A percentile compares a stretch with the other conserved stretches of the same genome.
These are phyloP conservation scores for Epichloe amarillans DNA, from an alignment of 2,329 filamentous ascomycete genomes.

Conservation along the genomic window DNA sequence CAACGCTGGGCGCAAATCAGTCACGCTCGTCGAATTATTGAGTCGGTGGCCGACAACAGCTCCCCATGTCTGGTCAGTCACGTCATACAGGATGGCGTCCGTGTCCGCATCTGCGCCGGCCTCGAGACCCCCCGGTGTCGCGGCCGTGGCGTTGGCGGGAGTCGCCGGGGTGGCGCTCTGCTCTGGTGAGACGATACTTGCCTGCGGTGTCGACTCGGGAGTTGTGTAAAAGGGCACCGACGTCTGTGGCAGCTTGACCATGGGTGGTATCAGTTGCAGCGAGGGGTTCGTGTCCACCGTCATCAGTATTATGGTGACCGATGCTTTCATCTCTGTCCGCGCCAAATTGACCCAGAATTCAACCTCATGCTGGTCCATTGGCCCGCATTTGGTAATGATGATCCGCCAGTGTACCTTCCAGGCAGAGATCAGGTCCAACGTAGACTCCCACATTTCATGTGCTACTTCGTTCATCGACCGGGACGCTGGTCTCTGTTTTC, in stretches of 20 bases:
- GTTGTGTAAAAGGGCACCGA: constrained; percentile 40
- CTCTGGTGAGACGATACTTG: constrained; percentile 46
- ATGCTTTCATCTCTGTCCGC: constrained; percentile 36
- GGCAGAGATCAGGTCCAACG: constrained; percentile 55
- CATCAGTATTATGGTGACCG: constrained; percentile 44
- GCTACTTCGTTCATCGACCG: constrained; percentile 49
- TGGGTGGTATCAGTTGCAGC: constrained; percentile 47
- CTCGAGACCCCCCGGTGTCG: constrained; percentile 32
- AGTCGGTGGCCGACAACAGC: constrained; percentile 55
- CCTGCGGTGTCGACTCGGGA: constrained; percentile 54
- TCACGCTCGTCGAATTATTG: constrained; percentile 42
- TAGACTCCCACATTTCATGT: constrained; percentile 66
- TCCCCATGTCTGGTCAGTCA: constrained; percentile 65
- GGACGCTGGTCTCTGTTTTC: constrained; percentile 38
- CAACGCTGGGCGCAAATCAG: constrained; percentile 43
- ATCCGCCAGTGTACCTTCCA: constrained; percentile 67
- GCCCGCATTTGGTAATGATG: constrained; percentile 57
- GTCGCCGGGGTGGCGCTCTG: constrained; percentile 38
- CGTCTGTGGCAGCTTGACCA: constrained; percentile 32
- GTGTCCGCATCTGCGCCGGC: constrained; percentile 26
- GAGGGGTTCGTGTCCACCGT: constrained; percentile 53
- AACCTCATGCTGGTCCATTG: constrained; percentile 54
- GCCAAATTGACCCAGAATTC: constrained; percentile 43
- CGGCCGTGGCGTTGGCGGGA: constrained; percentile 30
- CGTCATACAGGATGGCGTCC: constrained; percentile 58